These are phyloP conservation scores for Colletotrichum navitas DNA, from an alignment of 2,329 filamentous ascomycete species.

Conservation along the genomic window DNA sequence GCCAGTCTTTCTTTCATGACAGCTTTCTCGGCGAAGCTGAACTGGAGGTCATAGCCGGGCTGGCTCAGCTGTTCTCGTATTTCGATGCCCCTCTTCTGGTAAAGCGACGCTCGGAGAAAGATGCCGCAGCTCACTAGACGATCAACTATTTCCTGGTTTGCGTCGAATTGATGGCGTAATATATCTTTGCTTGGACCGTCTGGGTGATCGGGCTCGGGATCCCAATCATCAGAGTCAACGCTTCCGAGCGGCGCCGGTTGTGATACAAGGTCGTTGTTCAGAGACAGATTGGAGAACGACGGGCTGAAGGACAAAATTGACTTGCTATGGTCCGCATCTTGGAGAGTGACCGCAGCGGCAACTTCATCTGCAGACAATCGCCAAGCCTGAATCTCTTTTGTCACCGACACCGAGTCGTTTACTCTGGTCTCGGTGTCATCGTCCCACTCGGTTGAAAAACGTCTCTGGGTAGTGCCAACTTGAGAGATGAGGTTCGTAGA, in stretches of 20 bases:
- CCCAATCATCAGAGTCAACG: constrained; percentile 42
- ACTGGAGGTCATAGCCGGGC: constrained; percentile 29
- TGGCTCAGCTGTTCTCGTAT: constrained; percentile 43
- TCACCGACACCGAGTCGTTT: constrained; percentile 33
- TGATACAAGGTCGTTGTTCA: background rate
- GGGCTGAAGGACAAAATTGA: constrained; percentile 18
- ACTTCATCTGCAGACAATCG: constrained; percentile 47
- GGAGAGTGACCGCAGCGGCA: constrained; percentile 45
- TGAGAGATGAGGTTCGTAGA: constrained; percentile 41
- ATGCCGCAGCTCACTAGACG: constrained; percentile 44
- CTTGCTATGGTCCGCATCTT: constrained; percentile 22
- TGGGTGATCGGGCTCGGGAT: constrained; percentile 45
- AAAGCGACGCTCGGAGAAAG: constrained; percentile 45
- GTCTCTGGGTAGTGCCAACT: background rate
- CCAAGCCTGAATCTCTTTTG: constrained; percentile 46
- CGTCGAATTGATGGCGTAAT: constrained; percentile 43
- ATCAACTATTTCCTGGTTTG: constrained; percentile 46
- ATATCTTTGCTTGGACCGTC: constrained; percentile 44
- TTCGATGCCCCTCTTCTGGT: constrained; percentile 46
- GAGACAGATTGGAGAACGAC: constrained; percentile 13
- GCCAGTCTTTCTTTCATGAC: constrained; percentile 48
- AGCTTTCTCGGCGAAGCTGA: constrained; percentile 37
- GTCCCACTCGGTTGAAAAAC: constrained; percentile 32
- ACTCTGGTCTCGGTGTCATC: constrained; percentile 34
- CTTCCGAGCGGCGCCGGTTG: background rate